These are phyloP conservation scores for Lanmaoa pseudosensibilis DNA, from an alignment of 768 basidiomycete species.

Conservation along the genomic window DNA sequence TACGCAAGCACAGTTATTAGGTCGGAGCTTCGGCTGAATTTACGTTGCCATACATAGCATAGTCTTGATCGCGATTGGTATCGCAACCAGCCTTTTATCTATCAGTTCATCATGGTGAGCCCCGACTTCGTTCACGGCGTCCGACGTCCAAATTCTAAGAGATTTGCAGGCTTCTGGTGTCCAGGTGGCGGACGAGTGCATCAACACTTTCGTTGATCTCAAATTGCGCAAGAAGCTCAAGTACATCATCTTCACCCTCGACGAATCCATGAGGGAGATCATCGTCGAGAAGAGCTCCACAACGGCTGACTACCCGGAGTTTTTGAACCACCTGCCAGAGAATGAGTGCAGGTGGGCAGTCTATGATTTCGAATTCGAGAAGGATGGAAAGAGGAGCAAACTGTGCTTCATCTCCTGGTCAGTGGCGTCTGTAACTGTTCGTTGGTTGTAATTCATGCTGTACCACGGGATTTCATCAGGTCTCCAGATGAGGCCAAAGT, in stretches of 20 bases:
- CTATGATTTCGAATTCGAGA: slow-evolving; percentile 86
- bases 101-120: slow-evolving; percentile 34
- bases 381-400: slow-evolving; percentile 82
- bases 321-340: slow-evolving; percentile 71
- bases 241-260: slow-evolving; percentile 84
- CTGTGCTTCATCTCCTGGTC: slow-evolving; percentile 86
- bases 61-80: slow-evolving; percentile 25
- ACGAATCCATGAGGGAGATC: slow-evolving; percentile 61
- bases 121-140: not conserved
- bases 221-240: slow-evolving; percentile 57
- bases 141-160: not conserved
- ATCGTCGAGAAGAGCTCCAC: slow-evolving; percentile 65
- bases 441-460: not conserved
- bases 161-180: slow-evolving; percentile 36
- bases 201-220: slow-evolving; percentile 11
- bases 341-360: slow-evolving; percentile 81
- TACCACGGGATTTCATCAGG: slow-evolving; percentile 47
- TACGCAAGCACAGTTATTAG: slow-evolving; percentile 28
- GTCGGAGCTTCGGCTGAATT: slow-evolving; percentile 24
- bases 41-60: slow-evolving; percentile 3
- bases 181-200: slow-evolving; percentile 54
- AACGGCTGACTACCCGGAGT: slow-evolving; percentile 61
- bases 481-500: slow-evolving; percentile 82
- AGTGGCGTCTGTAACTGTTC: slow-evolving; percentile 32
- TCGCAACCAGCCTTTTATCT: slow-evolving; percentile 22